Evolutionary conservation across 768 basidiomycete genomes (phyloP), one percentile per base, ranked within the genome.

Genomic region (Mycena latifolia): DNA sequence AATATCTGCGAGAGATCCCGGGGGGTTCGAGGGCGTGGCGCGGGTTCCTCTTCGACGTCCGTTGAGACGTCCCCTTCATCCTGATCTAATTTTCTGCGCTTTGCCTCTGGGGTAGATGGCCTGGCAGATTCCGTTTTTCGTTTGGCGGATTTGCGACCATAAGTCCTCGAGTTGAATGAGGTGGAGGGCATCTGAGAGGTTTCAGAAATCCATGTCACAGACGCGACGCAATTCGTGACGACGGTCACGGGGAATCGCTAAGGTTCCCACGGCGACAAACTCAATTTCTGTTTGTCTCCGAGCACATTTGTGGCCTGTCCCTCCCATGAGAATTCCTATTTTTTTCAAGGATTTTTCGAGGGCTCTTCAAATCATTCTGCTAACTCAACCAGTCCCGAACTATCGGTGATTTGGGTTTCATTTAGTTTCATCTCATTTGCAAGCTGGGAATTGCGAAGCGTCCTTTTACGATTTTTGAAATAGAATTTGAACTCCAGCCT

Each of bases 1-100:
- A 70, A 70, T 55, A 70, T 66, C 47, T 70, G 65, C 41, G 69
- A 63, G 24, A 66, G 55, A 45, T 70, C 65, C 10, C 61, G 61
- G 18, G 61, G 61, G 15, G 65, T 27, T 31, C 52, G 62, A 24
- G 57, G 61, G 39, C 53, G 69, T 24, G 35, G 52, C 25, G 68
- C 53, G 10, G 52, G 35, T 24, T 70, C 64, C 15, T 63, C 65
- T 55, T 70, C 69, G 41, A 70, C 61, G 52, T 70, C 69, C 18
- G 69, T 70, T 27, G 61, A 46, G 28, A 47, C 65, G 12, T 70
- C 65, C 18, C 50, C 37, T 10, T 50, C 67, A 48, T 69, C 67
- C 47, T 37, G 18, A n/a, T 62, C 65, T 15, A 61, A 17, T 63
- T 56, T 70, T 28, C 57, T 62, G 46, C 69, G 69, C 29, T 70